Evolutionary conservation across 2,329 filamentous ascomycete species (phyloP), one percentile per base, ranked within the genome.

Genomic region (Colletotrichum chlorophyti): DNA sequence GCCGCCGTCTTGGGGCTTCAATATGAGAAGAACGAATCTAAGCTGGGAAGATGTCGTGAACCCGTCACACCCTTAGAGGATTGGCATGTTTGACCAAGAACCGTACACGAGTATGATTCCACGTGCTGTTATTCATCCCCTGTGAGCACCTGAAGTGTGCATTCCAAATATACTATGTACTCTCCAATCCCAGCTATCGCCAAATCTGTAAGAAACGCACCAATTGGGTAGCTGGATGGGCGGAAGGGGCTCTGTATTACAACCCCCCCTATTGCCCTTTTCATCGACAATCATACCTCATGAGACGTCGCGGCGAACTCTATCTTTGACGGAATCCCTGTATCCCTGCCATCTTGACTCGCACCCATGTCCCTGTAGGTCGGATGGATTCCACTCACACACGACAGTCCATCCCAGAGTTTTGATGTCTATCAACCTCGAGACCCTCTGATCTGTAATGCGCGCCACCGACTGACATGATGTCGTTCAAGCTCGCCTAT

Each of bases 231-330:
- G 11, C 10, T 9, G 23, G 45, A 24, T 10, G 10, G 19, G 15
- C 5, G 45, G 17, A 19, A 12, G 17, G 37, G 12, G 15, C 15
- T 15, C 31, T 48, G 43, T 43, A 49, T 45, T 19, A 2, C 40
- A 23, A 11, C 50, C n/a, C 26, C 35, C 43, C 12, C 19, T 48
- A 54, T 59, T 15, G 24, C 23, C 34, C 47, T 43, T 45, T 37
- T 10, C 41, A 40, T 55, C 38, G 43, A 27, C 51, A 49, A 59
- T 40, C 31, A 54, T 45, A 49, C 55, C 50, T 54, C 37, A 29
- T 55, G 55, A 59, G 55, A 59, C 55, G 55, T 59, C 51, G 51
- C 55, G 32, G 50, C 31, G 17, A 55, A 45, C 43, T 49, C 37
- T 49, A 38, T 45, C 43, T 23, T 23, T 15, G 6, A 14, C 11